Evolutionary conservation across 106 monocot species (phyloP).

Genomic region (Acorus gramineus): DNA sequence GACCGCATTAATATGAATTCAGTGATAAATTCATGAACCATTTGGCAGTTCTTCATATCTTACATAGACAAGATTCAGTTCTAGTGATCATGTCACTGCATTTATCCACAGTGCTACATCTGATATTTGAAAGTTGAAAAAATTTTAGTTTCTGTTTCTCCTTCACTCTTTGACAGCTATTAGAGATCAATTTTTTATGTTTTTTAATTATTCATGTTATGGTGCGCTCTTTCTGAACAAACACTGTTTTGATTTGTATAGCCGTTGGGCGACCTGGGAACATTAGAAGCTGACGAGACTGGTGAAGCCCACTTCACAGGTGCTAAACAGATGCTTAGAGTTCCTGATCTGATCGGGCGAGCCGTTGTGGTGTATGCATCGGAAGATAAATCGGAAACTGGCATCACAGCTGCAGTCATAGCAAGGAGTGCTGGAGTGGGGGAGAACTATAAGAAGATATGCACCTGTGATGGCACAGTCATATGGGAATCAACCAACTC

Average conservation of each 20-base stretch:
- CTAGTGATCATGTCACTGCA: too few species aligned
- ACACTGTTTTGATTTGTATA: slow-evolving; percentile 1
- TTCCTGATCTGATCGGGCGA: slow-evolving; percentile 69
- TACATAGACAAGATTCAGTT: too few species aligned
- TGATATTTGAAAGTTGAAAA: too few species aligned
- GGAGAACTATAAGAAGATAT: slow-evolving; percentile 88
- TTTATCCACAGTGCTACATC: too few species aligned
- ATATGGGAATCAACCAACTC: slow-evolving; percentile 70
- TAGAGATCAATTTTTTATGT: not conserved
- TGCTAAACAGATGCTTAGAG: slow-evolving; percentile 47
- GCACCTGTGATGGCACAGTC: slow-evolving; percentile 84
- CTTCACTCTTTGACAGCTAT: too few species aligned
- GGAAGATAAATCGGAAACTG: slow-evolving; percentile 47
- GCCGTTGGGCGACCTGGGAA: slow-evolving; percentile 91
- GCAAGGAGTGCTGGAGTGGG: slow-evolving; percentile 93
- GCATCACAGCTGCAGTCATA: slow-evolving; percentile 73
- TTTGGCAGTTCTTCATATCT: too few species aligned
- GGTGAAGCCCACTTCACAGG: slow-evolving; percentile 62
- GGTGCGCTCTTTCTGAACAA: not conserved
- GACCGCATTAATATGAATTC: too few species aligned
- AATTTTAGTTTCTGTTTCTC: too few species aligned
- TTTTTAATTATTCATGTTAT: not conserved
- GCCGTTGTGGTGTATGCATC: slow-evolving; percentile 57
- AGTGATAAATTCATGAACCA: too few species aligned
- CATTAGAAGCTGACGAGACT: slow-evolving; percentile 52